These are phyloP conservation scores for Lentinula edodes DNA, from an alignment of 768 basidiomycete genomes.

Conservation along the genomic window DNA sequence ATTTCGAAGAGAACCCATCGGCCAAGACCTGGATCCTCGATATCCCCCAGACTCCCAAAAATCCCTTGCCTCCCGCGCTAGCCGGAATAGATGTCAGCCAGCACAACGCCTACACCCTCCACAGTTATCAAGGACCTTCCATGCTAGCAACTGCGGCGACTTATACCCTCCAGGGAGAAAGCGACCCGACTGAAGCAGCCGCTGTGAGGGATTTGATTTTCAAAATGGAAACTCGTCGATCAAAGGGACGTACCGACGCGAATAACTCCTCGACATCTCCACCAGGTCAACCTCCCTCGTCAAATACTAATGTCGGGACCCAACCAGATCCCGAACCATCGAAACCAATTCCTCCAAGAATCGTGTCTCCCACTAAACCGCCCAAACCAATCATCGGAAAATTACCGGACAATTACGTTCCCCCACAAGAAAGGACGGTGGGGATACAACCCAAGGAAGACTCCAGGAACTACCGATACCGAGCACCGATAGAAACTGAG, in stretches of 20 bases:
- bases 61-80: too few relatives aligned
- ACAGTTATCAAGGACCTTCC: neutral
- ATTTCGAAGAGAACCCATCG: neutral
- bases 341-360: neutral
- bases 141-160: neutral
- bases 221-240: neutral
- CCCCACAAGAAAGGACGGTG: neutral
- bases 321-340: neutral
- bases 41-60: rapidly evolving
- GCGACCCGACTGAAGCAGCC: rapidly evolving
- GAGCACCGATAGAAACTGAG: too few relatives aligned
- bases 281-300: too few relatives aligned
- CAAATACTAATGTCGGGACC: too few relatives aligned
- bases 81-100: neutral
- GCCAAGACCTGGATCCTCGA: neutral
- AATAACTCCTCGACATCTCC: too few relatives aligned
- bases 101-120: neutral
- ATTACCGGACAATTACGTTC: neutral
- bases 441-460: neutral
- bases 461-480: neutral
- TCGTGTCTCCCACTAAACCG: neutral
- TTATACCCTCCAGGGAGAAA: too few relatives aligned
- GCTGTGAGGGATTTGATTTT: neutral
- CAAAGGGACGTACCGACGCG: too few relatives aligned
- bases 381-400: neutral